Conservation (phyloP, 352 stramenopile genomes). For the Phytophthora crassamura region DNA sequence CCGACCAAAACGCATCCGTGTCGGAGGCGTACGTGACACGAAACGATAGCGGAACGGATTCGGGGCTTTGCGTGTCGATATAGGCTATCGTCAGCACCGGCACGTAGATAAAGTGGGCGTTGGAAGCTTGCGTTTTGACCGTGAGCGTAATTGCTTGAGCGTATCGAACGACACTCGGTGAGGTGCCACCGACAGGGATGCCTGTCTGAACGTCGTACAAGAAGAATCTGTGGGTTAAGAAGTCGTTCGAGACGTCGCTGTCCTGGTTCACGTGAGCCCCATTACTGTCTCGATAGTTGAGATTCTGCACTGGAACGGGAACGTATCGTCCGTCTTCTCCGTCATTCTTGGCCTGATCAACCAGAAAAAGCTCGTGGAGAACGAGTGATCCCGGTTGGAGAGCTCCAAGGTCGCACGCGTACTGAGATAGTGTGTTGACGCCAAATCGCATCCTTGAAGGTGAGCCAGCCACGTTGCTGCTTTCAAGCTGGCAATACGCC, state of each 20-base stretch:
- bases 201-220: conserved; percentile 89
- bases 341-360: conserved; percentile 76
- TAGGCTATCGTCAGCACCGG: conserved; percentile 86
- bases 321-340: conserved; percentile 65
- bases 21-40: conserved; percentile 90
- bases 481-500: conserved; percentile 67
- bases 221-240: conserved; percentile 93
- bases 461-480: conserved; percentile 13
- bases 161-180: conserved; percentile 71
- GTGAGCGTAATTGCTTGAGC: conserved; percentile 74
- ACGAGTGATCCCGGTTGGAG: conserved; percentile 52
- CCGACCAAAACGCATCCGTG: conserved; percentile 79
- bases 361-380: conserved; percentile 93
- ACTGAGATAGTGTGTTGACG: conserved; percentile 57
- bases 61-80: conserved; percentile 51
- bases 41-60: conserved; percentile 55
- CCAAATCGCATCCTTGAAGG: conserved; percentile 87
- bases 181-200: conserved; percentile 49
- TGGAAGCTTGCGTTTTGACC: conserved; percentile 55
- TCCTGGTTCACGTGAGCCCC: conserved; percentile 87
- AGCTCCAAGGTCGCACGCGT: conserved; percentile 73
- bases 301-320: conserved; percentile 89
- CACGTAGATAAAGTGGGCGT: conserved; percentile 63
- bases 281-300: conserved; percentile 79
- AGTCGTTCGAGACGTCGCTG: conserved; percentile 78